Percentiles rank a stretch among this genome's conserved stretches.
These are phyloP conservation scores for Aspergillus ruber DNA, from an alignment of 2,329 filamentous ascomycete species.

Conservation along the genomic window DNA sequence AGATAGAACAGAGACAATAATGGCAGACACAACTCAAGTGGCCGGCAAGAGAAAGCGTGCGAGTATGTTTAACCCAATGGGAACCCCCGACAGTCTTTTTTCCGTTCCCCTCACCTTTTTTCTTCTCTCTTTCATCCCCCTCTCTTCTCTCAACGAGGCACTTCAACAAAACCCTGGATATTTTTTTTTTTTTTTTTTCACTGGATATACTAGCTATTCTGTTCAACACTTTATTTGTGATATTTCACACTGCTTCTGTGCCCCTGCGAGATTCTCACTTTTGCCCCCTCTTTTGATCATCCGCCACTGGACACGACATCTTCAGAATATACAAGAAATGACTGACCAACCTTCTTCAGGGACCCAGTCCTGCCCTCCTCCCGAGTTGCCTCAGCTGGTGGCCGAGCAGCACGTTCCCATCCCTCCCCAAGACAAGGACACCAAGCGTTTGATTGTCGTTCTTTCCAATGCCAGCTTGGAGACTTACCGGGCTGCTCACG, in stretches of 20 bases:
- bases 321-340: conserved; percentile 5
- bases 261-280: not conserved
- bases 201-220: not conserved
- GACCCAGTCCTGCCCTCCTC: conserved; percentile 92
- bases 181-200: not conserved
- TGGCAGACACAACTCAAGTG: conserved; percentile 27
- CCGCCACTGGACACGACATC: conserved; percentile 2
- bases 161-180: too few relatives aligned
- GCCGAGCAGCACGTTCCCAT: conserved; percentile 89
- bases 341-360: conserved; percentile 46
- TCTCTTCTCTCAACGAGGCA: not conserved
- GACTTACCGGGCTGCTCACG: conserved; percentile 87
- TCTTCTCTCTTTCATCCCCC: not conserved
- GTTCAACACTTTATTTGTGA: not conserved
- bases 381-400: conserved; percentile 81
- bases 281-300: conserved; percentile 1
- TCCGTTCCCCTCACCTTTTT: not conserved
- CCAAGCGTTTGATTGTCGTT: conserved; percentile 86
- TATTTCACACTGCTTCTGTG: not conserved
- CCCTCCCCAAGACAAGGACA: conserved; percentile 77
- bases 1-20: conserved; percentile 17
- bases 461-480: conserved; percentile 95
- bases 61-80: conserved; percentile 24
- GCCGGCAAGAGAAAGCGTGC: conserved; percentile 35
- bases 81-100: conserved; percentile 2